Evolutionary conservation across 1,284 basidiomycete species (phyloP).

Genomic region (Cryptococcus sp.): DNA sequence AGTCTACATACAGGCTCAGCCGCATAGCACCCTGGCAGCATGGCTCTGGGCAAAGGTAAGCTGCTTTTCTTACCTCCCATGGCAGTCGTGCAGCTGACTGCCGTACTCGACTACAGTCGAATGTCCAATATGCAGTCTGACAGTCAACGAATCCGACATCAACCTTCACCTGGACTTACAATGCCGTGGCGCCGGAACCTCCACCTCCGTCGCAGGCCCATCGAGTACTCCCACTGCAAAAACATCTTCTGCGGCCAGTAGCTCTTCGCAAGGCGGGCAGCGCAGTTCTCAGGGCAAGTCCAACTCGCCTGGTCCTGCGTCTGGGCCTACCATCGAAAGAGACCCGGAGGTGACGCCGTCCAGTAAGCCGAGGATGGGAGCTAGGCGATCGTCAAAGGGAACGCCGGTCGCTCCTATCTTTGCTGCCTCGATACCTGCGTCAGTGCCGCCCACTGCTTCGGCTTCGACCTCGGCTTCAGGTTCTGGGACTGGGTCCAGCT

Average conservation of each 20-base stretch:
- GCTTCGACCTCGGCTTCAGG: too few species aligned
- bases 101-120: slow-evolving; percentile 23
- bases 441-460: too few species aligned
- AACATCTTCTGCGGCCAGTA: not conserved
- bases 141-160: slow-evolving; percentile 44
- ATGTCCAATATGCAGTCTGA: slow-evolving; percentile 49
- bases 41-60: slow-evolving; percentile 17
- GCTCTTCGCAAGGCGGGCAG: not conserved
- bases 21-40: not conserved
- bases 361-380: slow-evolving; percentile 1
- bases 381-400: slow-evolving; percentile 3
- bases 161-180: slow-evolving; percentile 53
- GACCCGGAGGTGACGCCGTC: slow-evolving; percentile 12
- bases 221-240: slow-evolving; percentile 1
- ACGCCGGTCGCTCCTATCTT: slow-evolving; percentile 24
- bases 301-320: not conserved
- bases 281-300: slow-evolving; percentile 2
- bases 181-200: slow-evolving; percentile 26
- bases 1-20: too few species aligned
- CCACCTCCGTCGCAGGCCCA: not conserved
- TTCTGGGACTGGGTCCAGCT: not conserved
- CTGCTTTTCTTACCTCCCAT: not conserved
- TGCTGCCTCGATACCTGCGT: not conserved
- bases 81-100: not conserved
- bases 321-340: not conserved